These are phyloP conservation scores for Daldinia loculata DNA, from an alignment of 495 filamentous ascomycete genomes.

Conservation along the genomic window DNA sequence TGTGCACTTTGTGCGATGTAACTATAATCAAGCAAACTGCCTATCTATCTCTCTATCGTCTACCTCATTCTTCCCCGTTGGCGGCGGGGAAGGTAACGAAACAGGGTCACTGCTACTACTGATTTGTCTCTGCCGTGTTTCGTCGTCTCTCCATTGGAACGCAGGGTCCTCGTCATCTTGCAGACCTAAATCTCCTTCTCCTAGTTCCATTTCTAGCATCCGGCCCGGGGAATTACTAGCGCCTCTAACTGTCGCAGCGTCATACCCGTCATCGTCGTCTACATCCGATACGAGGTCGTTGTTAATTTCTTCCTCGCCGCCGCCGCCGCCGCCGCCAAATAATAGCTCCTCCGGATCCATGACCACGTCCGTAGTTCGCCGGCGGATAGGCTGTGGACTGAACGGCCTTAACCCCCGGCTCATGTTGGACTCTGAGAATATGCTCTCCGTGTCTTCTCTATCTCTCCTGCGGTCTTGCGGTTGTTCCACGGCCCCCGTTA, in stretches of 20 bases:
- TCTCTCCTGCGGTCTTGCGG: constrained; percentile 31
- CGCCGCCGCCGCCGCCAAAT: constrained; percentile 10
- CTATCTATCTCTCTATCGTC: neutral
- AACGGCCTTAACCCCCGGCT: constrained; percentile 61
- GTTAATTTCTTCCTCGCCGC: constrained; percentile 25
- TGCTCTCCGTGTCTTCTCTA: constrained; percentile 54
- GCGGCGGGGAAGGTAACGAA: neutral
- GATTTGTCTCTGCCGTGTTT: constrained; percentile 1
- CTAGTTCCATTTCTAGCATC: constrained; percentile 22
- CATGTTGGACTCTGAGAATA: constrained; percentile 62
- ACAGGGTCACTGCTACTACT: constrained; percentile 2
- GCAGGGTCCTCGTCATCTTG: constrained; percentile 18
- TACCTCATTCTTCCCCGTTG: constrained; percentile 2
- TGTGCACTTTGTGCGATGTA: neutral
- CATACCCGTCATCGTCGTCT: constrained; percentile 31
- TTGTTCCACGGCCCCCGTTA: constrained; percentile 53
- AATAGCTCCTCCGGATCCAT: constrained; percentile 55
- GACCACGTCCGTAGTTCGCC: constrained; percentile 46
- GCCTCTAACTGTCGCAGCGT: constrained; percentile 34
- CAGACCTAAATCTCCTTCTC: constrained; percentile 31
- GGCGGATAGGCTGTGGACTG: constrained; percentile 59
- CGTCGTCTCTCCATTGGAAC: constrained; percentile 41
- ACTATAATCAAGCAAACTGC: constrained; percentile 1
- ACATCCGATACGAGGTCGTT: constrained; percentile 13
- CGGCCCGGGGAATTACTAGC: constrained; percentile 27